Base-by-base conservation (phyloP, 495 filamentous ascomycete genomes). In the Aspergillus ostianus region DNA sequence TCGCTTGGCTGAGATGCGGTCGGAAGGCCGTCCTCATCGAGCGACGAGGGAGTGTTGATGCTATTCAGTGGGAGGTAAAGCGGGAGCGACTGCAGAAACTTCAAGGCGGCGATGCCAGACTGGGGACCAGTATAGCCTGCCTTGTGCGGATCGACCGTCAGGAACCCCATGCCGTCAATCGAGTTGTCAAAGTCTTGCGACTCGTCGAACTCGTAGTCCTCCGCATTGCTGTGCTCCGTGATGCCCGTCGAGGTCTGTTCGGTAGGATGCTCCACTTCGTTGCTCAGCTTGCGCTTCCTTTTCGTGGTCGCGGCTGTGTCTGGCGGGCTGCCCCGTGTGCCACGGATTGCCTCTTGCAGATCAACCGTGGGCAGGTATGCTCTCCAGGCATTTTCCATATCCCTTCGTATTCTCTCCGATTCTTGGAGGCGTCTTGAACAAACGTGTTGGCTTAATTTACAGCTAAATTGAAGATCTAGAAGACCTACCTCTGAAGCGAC, bases 121-220 rank as follows among this genome's bases (percentile, higher is more conserved):
- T 66, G 64, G 0, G 64, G 64, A 6, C 64, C 64, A 6, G 61
- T 67, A 54, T 67, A 67, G 32, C 64, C 64, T 0, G 61, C 57
- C 45, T 61, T 64, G 53, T 58, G 64, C 10, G 64, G 58, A 45
- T 64, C 60, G 9, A 63, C 57, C 1, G 64, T 63, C 23, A 67
- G 30, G 10, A 61, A 67, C 0, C 61, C 64, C 60, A 67, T 67
- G 23, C 64, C 64, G 45, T 67, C 64, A 41, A 57, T 67, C 2
- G 61, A 61, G 20, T 61, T 63, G 47, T 63, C 58, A 30, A 67
- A 67, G 51, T 67, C 64, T 41, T 61, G 60, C 5, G 64, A 67
- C 49, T 67, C 64, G 30, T 67, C 64, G 29, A 63, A 67, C 56
- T 67, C 64, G 55, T 61, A 67, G 54, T 63, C 60, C 17, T 67